Conservation (phyloP, 129 eudicot genomes). For the Silybum marianum region DNA sequence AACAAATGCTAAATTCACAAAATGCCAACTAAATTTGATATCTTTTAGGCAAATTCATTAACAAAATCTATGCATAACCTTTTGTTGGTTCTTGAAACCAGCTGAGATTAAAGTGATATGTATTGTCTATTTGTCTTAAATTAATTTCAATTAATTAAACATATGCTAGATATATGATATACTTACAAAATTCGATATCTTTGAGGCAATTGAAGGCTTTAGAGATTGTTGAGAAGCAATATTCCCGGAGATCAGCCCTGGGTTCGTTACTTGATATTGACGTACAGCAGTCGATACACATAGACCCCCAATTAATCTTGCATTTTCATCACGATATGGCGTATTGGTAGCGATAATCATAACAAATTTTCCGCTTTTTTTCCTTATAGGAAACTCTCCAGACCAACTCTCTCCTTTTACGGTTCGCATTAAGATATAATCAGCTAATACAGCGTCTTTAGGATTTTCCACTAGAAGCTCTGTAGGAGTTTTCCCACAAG, state of each 20-base stretch:
- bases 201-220: not conserved
- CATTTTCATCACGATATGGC: conserved; percentile 59
- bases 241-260: no score
- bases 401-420: conserved; percentile 67
- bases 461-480: no score
- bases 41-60: not conserved
- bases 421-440: conserved; percentile 35
- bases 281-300: conserved; percentile 57
- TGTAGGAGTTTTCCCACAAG: not conserved
- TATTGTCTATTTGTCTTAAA: no score
- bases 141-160: no score
- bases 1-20: not conserved
- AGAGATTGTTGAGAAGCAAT: conserved; percentile 36
- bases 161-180: no score
- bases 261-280: conserved; percentile 36
- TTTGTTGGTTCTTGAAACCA: not conserved
- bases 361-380: conserved; percentile 55
- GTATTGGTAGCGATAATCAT: conserved; percentile 48
- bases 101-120: no score
- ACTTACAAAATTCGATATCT: conserved; percentile 2
- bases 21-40: not conserved
- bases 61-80: not conserved
- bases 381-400: conserved; percentile 65
- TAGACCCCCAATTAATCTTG: conserved; percentile 52
- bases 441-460: not conserved